Conservation (phyloP, 1,284 basidiomycete genomes). For the Phellinidium pouzarii region DNA sequence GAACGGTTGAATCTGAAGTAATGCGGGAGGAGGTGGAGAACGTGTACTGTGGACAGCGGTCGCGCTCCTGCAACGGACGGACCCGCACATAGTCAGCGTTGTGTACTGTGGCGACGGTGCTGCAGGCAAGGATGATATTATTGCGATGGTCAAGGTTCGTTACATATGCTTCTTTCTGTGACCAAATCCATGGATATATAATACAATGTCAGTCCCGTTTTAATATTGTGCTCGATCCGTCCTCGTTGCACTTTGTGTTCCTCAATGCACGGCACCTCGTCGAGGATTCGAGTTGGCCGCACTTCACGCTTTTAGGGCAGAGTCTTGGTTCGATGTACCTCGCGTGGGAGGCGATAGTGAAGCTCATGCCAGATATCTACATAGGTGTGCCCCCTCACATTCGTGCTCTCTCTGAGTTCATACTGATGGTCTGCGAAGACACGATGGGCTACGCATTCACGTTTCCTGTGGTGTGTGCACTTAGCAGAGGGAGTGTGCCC, state of each 20-base stretch:
- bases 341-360: constrained; percentile 73
- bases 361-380: constrained; percentile 80
- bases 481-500: constrained; percentile 49
- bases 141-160: constrained; percentile 75
- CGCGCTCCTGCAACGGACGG: constrained; percentile 66
- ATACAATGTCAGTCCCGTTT: constrained; percentile 60
- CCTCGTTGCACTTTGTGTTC: constrained; percentile 71
- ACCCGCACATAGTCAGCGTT: constrained; percentile 66
- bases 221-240: constrained; percentile 65
- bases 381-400: constrained; percentile 52
- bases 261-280: constrained; percentile 67
- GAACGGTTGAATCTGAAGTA: constrained; percentile 41
- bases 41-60: constrained; percentile 94
- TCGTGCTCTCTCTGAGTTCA: neutral
- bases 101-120: constrained; percentile 89
- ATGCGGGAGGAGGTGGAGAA: constrained; percentile 97
- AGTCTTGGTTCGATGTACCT: constrained; percentile 82
- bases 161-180: constrained; percentile 12
- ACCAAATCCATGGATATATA: neutral
- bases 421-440: constrained; percentile 43
- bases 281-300: constrained; percentile 79
- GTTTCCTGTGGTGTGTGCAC: constrained; percentile 66
- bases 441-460: constrained; percentile 98
- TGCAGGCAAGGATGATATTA: constrained; percentile 76
- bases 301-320: constrained; percentile 89